phyloP scores from a whole-genome alignment of 495 filamentous ascomycete genomes.

The Penicillium lividum region DNA sequence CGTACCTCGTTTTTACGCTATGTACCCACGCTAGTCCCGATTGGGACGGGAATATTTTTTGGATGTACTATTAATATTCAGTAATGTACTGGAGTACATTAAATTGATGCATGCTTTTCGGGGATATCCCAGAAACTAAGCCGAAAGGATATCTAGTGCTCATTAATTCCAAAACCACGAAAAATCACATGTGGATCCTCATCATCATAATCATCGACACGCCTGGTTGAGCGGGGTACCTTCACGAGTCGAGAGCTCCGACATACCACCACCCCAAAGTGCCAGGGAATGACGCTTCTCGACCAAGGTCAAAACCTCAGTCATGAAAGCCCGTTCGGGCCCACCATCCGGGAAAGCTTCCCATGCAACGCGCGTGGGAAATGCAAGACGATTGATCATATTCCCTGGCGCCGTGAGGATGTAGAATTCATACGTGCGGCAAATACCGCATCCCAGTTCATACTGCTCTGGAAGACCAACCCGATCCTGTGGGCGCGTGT shows the following conservation, averaged over 20 bases:
- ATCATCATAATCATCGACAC: not conserved
- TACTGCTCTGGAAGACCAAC: conserved; percentile 41
- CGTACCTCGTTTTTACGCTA: no score
- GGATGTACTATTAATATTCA: not conserved
- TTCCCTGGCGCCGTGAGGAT: conserved; percentile 43
- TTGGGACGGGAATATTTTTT: no score
- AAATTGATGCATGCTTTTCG: not conserved
- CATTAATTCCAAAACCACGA: not conserved
- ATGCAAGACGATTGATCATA: conserved; percentile 51
- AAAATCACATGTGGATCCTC: not conserved
- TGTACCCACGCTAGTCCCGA: no score
- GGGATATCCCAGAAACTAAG: not conserved
- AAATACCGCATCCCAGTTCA: conserved; percentile 42
- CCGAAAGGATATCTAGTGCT: conserved; percentile 15
- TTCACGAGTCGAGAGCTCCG: conserved; percentile 36
- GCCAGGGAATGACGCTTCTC: conserved; percentile 41
- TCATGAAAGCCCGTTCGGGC: conserved; percentile 41
- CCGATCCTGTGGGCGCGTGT: conserved; percentile 36
- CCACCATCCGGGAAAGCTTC: conserved; percentile 41
- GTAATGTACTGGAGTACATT: not conserved
- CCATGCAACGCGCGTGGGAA: conserved; percentile 46
- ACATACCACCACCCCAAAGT: conserved; percentile 46
- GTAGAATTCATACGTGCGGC: conserved; percentile 45
- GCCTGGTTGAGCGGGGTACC: conserved; percentile 25
- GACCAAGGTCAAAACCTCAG: conserved; percentile 42